These are phyloP conservation scores for Pseudocercospora ulei DNA, from an alignment of 2,329 filamentous ascomycete species.

Conservation along the genomic window DNA sequence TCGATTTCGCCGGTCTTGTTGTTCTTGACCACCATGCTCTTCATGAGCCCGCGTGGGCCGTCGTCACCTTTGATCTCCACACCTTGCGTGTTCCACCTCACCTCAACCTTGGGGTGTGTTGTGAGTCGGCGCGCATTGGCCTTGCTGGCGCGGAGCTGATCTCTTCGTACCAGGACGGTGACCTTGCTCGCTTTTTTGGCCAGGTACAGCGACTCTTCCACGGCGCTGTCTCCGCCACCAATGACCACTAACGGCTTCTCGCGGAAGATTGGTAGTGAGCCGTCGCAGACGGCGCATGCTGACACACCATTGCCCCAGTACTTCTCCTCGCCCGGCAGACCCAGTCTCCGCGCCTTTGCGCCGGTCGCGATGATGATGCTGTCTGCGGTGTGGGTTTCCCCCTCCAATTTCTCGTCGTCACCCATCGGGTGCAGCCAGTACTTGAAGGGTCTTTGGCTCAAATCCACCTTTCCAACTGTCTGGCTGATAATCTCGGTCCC, in stretches of 20 bases:
- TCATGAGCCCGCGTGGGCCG: conserved; percentile 69
- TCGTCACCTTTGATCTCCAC: conserved; percentile 76
- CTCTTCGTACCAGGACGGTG: conserved; percentile 80
- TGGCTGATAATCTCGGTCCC: conserved; percentile 89
- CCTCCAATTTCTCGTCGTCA: conserved; percentile 62
- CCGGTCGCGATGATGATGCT: conserved; percentile 90
- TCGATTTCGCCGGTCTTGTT: conserved; percentile 64
- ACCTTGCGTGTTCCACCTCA: conserved; percentile 73
- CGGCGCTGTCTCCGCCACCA: conserved; percentile 89
- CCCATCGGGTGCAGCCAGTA: conserved; percentile 67
- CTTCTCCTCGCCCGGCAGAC: conserved; percentile 77
- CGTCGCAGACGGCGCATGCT: conserved; percentile 94
- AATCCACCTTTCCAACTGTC: conserved; percentile 80
- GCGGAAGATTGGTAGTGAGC: conserved; percentile 91
- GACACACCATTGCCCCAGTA: conserved; percentile 98
- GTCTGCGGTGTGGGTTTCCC: conserved; percentile 71
- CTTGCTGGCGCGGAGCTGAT: conserved; percentile 75
- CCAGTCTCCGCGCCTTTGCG: conserved; percentile 75
- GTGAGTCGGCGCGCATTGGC: conserved; percentile 84
- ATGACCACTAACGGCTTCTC: conserved; percentile 94
- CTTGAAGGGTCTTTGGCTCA: conserved; percentile 76
- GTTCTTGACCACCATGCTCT: conserved; percentile 73
- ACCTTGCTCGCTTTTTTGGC: conserved; percentile 97
- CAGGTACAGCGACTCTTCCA: conserved; percentile 93
- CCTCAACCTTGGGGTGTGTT: conserved; percentile 77